Base-by-base conservation (phyloP, 805 yeast genomes). In the Spathaspora hagerdaliae region DNA sequence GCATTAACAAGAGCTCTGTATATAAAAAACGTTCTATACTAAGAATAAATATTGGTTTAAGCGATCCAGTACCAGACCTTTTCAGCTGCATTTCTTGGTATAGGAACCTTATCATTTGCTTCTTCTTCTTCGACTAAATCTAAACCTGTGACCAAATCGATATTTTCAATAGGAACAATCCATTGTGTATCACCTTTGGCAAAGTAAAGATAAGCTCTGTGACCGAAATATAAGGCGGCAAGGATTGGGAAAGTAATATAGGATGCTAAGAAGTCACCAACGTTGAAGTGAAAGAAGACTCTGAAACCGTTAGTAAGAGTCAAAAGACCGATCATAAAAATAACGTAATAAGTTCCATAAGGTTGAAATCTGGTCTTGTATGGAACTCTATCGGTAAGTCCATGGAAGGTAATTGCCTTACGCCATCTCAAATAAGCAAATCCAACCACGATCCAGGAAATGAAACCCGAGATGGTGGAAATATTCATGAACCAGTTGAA, bases 231-330 rank as follows among this genome's bases (percentile, higher is more conserved):
- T 38, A 85, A 65, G 5, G 65, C 64, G 3, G 77, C 48, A 51
- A 80, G 73, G 46, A 78, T 71, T 32, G 85, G 87, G 41, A 85
- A 58, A 0, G 89, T 83, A 48, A 85, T 71, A 63, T 85, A 85
- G 8, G 90, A 85, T 31, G 91, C 90, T 42, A 85, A 64, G 54
- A 85, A 85, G 59, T 82, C 83, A 6, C 77, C 61, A 1, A 62
- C 74, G 11, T 70, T 73, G 71, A 82, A 82, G 14, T 71, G 72
- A 48, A 85, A 75, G 63, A 85, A 84, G 5, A 79, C 83, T 2
- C 77, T 82, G 58, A 82, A 85, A 46, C 91, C 91, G 54, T 85
- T 85, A n/a, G 90, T 83, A 39, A 85, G 42, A 29, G 83, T 67
- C 43, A 85, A 56, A n/a, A 85, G 29, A 5, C 71, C 47, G 45